Percentiles rank a stretch among this genome's conserved stretches.
Conservation (phyloP, 2,329 filamentous ascomycete genomes). For the Acarospora socialis region DNA sequence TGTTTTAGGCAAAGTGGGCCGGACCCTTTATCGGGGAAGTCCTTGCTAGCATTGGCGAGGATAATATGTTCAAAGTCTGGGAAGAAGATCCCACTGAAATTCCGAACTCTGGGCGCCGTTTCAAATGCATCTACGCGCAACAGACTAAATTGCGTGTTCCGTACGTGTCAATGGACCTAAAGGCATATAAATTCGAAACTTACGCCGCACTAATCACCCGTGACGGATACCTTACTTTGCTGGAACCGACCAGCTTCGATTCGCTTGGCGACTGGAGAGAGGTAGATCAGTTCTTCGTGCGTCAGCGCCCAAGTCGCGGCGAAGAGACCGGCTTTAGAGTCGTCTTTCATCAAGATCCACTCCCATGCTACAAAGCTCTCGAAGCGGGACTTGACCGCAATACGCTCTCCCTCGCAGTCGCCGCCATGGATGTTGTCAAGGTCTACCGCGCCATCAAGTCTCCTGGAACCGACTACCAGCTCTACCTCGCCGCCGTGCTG, state of each 20-base stretch:
- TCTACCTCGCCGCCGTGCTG: constrained; percentile 72
- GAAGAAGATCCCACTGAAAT: constrained; percentile 74
- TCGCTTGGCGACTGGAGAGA: constrained; percentile 61
- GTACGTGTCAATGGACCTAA: constrained; percentile 70
- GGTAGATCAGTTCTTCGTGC: constrained; percentile 57
- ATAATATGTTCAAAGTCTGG: constrained; percentile 86
- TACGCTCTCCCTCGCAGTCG: constrained; percentile 67
- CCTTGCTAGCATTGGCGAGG: constrained; percentile 75
- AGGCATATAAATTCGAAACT: constrained; percentile 68
- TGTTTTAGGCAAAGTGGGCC: constrained; percentile 71
- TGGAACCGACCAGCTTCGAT: constrained; percentile 76
- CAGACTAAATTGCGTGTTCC: constrained; percentile 53
- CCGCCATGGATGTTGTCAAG: constrained; percentile 68
- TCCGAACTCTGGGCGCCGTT: constrained; percentile 60
- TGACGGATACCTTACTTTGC: constrained; percentile 65
- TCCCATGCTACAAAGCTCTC: constrained; percentile 64
- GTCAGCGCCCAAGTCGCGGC: constrained; percentile 50
- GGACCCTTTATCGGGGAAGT: constrained; percentile 80
- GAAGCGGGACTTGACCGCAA: constrained; percentile 69
- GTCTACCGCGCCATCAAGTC: constrained; percentile 57
- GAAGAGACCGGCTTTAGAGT: constrained; percentile 81
- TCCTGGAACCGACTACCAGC: constrained; percentile 53
- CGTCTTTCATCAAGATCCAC: constrained; percentile 59
- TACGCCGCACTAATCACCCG: constrained; percentile 74
- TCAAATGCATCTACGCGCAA: constrained; percentile 53